Percentiles rank a stretch among this genome's conserved stretches.
These are phyloP conservation scores for Symbiodinium natans DNA, from an alignment of 73 alveolate genomes.

Conservation along the genomic window DNA sequence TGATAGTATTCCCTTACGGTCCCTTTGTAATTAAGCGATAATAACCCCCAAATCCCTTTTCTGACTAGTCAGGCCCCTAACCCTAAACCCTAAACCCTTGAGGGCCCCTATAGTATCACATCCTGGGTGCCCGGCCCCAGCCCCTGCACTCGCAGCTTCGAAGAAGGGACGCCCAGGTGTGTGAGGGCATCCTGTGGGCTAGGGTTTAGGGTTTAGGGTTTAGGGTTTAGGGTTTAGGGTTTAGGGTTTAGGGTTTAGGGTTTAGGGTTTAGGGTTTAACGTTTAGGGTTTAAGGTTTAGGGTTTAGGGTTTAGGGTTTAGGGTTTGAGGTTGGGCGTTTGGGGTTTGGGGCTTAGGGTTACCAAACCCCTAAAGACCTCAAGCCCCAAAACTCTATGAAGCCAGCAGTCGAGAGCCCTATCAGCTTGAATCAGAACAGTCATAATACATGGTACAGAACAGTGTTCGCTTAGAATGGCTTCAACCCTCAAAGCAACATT, in stretches of 20 bases:
- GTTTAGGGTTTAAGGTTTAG: neutral
- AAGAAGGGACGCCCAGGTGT: neutral
- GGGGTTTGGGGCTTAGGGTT: too few relatives aligned
- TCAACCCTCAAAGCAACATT: too few relatives aligned
- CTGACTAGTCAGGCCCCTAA: neutral
- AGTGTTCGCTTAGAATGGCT: too few relatives aligned
- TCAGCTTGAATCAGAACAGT: too few relatives aligned
- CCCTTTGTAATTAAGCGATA: too few relatives aligned
- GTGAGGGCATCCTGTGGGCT: neutral
- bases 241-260: neutral
- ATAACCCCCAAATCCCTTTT: neutral
- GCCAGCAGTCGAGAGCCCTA: neutral
- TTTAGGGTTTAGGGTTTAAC: neutral
- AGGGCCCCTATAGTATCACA: neutral
- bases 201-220: neutral
- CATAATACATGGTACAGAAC: too few relatives aligned
- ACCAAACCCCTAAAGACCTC: neutral
- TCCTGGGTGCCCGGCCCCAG: neutral
- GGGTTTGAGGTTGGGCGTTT: too few relatives aligned
- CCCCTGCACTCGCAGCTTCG: neutral
- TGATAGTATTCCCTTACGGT: too few relatives aligned
- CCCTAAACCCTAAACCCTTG: neutral
- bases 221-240: neutral
- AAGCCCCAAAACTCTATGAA: neutral
- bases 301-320: too few relatives aligned